A percentile compares a stretch with the other conserved stretches of the same genome.
phyloP scores from a whole-genome alignment of 2,329 filamentous ascomycete species.

The Fusarium illudens region DNA sequence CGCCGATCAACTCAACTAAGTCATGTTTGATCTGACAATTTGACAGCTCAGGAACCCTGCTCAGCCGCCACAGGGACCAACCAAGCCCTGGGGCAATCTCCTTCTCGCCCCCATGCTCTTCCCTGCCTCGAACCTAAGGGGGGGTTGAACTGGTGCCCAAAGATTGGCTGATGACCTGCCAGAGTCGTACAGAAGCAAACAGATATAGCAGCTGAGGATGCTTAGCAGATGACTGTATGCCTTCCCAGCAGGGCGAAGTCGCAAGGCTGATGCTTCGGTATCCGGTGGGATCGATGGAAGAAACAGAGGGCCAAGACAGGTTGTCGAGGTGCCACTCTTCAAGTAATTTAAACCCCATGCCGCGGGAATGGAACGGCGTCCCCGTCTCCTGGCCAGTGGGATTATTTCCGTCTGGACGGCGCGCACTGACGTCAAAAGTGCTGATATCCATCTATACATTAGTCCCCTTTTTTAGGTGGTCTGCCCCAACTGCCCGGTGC shows the following conservation, averaged over 20 bases:
- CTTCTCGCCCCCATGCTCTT: not conserved
- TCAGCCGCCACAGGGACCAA: not conserved
- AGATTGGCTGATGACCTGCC: not conserved
- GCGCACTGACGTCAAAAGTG: conserved; percentile 38
- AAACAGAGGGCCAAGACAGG: not conserved
- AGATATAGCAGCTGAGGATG: not conserved
- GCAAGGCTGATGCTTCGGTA: not conserved
- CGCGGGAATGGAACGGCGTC: not conserved
- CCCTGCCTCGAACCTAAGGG: not conserved
- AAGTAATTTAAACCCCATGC: not conserved
- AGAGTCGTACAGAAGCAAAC: not conserved
- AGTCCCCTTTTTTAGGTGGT: not conserved
- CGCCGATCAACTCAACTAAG: not conserved
- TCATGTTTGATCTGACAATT: not conserved
- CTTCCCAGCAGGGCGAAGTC: not conserved
- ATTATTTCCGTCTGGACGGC: conserved; percentile 8
- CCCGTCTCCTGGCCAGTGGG: conserved; percentile 16
- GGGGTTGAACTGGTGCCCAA: not conserved
- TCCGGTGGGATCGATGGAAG: not conserved
- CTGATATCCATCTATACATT: not conserved
- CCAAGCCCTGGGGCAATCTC: not conserved
- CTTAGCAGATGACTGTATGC: not conserved
- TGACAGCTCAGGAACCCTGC: not conserved
- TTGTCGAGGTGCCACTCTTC: not conserved
- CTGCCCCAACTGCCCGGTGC: not conserved